Conservation (phyloP, 208 protist genomes). For the Acanthamoeba castellanii region DNA sequence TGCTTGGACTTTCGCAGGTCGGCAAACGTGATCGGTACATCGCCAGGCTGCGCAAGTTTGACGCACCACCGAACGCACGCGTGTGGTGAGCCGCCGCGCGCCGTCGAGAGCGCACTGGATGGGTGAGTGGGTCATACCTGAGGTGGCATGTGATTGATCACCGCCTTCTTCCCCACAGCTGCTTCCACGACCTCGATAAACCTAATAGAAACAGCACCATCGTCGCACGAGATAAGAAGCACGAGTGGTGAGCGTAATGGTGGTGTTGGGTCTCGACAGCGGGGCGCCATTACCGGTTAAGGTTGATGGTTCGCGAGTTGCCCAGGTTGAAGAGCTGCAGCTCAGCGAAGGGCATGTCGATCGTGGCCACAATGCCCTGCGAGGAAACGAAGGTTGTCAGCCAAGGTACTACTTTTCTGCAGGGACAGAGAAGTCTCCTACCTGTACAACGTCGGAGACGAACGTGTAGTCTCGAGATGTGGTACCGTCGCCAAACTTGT, state of each 20-base stretch:
- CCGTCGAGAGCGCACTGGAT: background rate
- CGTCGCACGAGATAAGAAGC: background rate
- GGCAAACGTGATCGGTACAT: constrained; percentile 71
- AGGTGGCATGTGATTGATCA: constrained; percentile 21
- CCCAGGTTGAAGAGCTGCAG: constrained; percentile 74
- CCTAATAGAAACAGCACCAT: background rate
- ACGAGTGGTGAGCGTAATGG: background rate
- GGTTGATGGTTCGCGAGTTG: constrained; percentile 52
- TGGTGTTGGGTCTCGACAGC: no score
- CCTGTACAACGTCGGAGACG: constrained; percentile 60
- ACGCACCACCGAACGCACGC: background rate
- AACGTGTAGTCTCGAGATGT: constrained; percentile 74
- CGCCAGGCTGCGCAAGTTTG: constrained; percentile 40
- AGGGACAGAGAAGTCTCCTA: background rate
- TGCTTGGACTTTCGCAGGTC: constrained; percentile 52
- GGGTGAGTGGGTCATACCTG: background rate
- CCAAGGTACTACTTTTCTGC: background rate
- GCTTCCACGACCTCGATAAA: constrained; percentile 70
- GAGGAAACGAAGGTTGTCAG: background rate
- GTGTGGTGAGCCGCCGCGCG: background rate
- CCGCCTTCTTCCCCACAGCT: constrained; percentile 42
- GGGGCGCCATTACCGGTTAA: background rate
- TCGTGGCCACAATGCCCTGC: constrained; percentile 45
- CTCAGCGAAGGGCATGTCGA: constrained; percentile 63
- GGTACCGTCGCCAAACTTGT: constrained; percentile 65